These are phyloP conservation scores for Hypoxylon rickii DNA, from an alignment of 495 filamentous ascomycete species.

Conservation along the genomic window DNA sequence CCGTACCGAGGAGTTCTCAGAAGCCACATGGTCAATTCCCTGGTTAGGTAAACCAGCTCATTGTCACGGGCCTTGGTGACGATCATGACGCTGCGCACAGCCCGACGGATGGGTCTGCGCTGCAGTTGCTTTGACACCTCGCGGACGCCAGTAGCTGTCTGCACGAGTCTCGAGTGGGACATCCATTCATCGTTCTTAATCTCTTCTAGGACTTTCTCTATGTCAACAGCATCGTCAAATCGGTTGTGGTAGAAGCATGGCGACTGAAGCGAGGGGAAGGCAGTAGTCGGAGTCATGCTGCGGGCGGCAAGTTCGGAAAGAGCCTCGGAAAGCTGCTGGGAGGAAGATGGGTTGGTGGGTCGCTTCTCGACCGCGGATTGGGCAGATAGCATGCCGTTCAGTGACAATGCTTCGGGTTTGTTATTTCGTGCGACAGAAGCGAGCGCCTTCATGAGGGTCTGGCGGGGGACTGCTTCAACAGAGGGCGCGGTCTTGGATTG, in stretches of 20 bases:
- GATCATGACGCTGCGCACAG: slow-evolving; percentile 91
- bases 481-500: slow-evolving; percentile 68
- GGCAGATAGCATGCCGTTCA: slow-evolving; percentile 57
- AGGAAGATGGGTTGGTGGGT: slow-evolving; percentile 51
- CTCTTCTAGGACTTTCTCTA: slow-evolving; percentile 93
- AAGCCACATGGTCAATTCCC: slow-evolving; percentile 84
- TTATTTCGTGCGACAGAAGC: slow-evolving; percentile 70
- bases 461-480: slow-evolving; percentile 74
- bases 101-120: slow-evolving; percentile 82
- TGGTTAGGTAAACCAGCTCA: slow-evolving; percentile 79
- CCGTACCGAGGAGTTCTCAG: slow-evolving; percentile 82
- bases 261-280: slow-evolving; percentile 73
- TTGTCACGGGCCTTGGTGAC: slow-evolving; percentile 96
- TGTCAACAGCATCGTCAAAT: slow-evolving; percentile 94
- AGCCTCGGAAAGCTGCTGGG: slow-evolving; percentile 67
- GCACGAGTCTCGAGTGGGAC: slow-evolving; percentile 88
- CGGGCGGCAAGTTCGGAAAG: slow-evolving; percentile 64
- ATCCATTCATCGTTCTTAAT: slow-evolving; percentile 87
- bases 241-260: slow-evolving; percentile 97
- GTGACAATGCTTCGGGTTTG: slow-evolving; percentile 59
- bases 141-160: slow-evolving; percentile 91
- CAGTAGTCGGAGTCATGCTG: slow-evolving; percentile 60
- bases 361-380: slow-evolving; percentile 50
- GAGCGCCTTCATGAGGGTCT: slow-evolving; percentile 87
- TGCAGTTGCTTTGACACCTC: slow-evolving; percentile 95